Evolutionary conservation across 345 rosid species (phyloP), one percentile per base, ranked within the genome.

Genomic region (Brassica incana): DNA sequence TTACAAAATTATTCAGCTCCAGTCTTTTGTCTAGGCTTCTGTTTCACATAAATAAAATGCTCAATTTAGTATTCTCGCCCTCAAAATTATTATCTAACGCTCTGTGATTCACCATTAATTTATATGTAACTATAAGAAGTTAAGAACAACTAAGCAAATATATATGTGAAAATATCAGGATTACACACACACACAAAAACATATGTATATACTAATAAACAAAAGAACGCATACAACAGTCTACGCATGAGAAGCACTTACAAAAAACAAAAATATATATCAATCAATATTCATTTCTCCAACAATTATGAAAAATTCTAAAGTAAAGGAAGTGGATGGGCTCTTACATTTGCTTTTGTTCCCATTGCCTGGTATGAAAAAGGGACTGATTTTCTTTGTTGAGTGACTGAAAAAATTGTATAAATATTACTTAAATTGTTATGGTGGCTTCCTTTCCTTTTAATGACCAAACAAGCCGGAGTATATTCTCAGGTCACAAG

Each of bases 291-390:
- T 4, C 10, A 36, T 11, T 50, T 48, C 30, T 16, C 3, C 14
- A 29, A 1, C 62, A 72, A 59, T 73, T 8, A 73, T 10, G 69
- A 48, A 67, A 67, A 43, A 10, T 66, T 59, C 5, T 52, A 75
- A 80, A 64, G 71, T 48, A 64, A 75, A 64, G 32, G 65, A 67
- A 18, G 66, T 52, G 71, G 71, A 77, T 77, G 71, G 71, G 58
- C 29, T 52, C 43, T 8, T 64, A 32, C 35, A 76, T 69, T 74
- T 80, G 83, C 76, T 80, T 75, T 80, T 80, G 83, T 69, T 80
- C 79, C 79, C 76, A 74, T 69, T 69, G 73, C 63, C 76, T 69
- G 83, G 78, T 29, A 43, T 63, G 56, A 74, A 68, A 79, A 74
- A 68, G 58, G 40, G 48, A 14, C 23, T 52, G 50, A 12, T 56